phyloP scores from a whole-genome alignment of 352 stramenopile species.

The Globisporangium irregulare region DNA sequence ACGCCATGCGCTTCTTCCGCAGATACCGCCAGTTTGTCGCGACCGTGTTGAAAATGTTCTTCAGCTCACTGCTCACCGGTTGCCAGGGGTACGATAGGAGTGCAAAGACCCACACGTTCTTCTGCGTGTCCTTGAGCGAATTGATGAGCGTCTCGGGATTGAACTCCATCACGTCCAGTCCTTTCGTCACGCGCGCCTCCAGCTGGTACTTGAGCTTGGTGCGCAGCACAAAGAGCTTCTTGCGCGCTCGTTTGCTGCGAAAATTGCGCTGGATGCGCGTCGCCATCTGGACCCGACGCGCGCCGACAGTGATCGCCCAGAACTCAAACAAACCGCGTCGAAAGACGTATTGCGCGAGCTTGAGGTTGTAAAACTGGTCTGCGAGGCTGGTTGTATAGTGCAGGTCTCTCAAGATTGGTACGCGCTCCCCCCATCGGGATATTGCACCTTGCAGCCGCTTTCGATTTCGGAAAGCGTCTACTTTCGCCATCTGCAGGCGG shows the following conservation, averaged over 20 bases:
- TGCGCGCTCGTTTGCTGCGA: constrained; percentile 26
- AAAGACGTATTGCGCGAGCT: constrained; percentile 27
- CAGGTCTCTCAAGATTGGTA: constrained; percentile 28
- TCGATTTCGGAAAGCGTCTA: constrained; percentile 17
- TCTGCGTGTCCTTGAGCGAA: constrained; percentile 6
- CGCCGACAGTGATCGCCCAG: constrained; percentile 32
- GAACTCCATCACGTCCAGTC: constrained; percentile 20
- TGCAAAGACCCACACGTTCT: constrained; percentile 33
- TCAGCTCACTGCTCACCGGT: constrained; percentile 8
- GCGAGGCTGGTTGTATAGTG: constrained; percentile 23
- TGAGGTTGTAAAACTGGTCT: constrained; percentile 10
- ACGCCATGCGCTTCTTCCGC: constrained; percentile 24
- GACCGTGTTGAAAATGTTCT: constrained; percentile 24
- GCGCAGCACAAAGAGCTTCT: constrained; percentile 28
- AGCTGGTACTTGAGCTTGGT: constrained; percentile 39
- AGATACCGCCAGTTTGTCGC: constrained; percentile 38
- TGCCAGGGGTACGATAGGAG: constrained; percentile 34
- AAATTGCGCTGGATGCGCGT: constrained; percentile 30
- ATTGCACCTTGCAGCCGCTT: constrained; percentile 1
- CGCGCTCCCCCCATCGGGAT: constrained; percentile 18
- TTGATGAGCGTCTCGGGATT: constrained; percentile 18
- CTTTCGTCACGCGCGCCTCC: constrained; percentile 17
- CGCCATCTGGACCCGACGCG: constrained; percentile 26
- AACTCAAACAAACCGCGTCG: constrained; percentile 24
- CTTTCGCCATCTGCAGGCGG: constrained; percentile 4